Percentiles rank a stretch among this genome's conserved stretches.
These are phyloP conservation scores for Thyridium curvatum DNA, from an alignment of 2,329 filamentous ascomycete species.

Conservation along the genomic window DNA sequence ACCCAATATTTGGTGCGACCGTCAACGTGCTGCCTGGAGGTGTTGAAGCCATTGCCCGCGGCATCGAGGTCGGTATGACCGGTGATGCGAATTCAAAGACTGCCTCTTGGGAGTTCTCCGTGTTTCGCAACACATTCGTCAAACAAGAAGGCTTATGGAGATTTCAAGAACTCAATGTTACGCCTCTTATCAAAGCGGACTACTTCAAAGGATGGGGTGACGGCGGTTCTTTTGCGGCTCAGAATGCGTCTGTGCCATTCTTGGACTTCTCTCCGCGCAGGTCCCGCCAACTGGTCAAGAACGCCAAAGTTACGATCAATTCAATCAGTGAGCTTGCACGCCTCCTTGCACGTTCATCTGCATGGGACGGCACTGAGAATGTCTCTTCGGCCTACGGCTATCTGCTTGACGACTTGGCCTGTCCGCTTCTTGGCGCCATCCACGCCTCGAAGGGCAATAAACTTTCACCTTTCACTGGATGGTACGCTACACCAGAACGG, in stretches of 20 bases:
- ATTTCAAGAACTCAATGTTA: constrained; percentile 6
- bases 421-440: constrained; percentile 6
- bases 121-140: constrained; percentile 9
- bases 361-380: constrained; percentile 11
- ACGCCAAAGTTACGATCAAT: not conserved
- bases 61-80: constrained; percentile 11
- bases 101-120: constrained; percentile 10
- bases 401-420: constrained; percentile 11
- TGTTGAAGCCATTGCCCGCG: constrained; percentile 5
- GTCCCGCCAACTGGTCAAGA: not conserved
- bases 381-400: constrained; percentile 10
- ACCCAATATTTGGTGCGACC: constrained; percentile 8
- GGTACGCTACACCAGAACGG: constrained; percentile 6
- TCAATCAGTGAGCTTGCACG: not conserved
- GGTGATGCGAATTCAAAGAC: constrained; percentile 6
- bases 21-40: constrained; percentile 6
- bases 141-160: constrained; percentile 10
- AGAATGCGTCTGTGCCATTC: constrained; percentile 1
- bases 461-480: constrained; percentile 8
- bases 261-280: constrained; percentile 1
- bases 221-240: constrained; percentile 5
- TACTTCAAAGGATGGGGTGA: constrained; percentile 9
- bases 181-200: constrained; percentile 7
- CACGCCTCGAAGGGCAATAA: constrained; percentile 10
- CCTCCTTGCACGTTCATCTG: constrained; percentile 7